Conservation (phyloP, 441 rosid genomes). For the Adansonia grandidieri region DNA sequence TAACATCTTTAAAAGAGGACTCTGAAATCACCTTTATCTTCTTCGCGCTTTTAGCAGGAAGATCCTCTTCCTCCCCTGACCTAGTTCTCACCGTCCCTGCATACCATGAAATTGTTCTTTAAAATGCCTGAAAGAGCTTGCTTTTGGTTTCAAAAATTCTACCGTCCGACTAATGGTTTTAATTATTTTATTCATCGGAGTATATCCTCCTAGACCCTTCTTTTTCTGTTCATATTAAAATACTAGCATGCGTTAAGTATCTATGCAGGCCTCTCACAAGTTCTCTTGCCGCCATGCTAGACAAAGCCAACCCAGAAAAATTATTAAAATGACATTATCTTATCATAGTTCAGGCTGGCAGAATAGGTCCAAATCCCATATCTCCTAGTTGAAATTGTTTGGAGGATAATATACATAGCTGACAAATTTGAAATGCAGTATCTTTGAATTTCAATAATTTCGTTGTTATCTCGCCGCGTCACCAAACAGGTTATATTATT, state of each 20-base stretch:
- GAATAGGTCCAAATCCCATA: neutral
- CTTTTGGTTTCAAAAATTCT: neutral
- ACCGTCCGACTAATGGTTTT: neutral
- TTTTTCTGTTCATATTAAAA: neutral
- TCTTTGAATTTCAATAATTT: neutral
- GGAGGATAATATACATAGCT: neutral
- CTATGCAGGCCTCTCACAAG: neutral
- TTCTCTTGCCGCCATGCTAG: neutral
- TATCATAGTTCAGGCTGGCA: neutral
- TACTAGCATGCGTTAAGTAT: neutral
- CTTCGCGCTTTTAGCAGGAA: too few species aligned
- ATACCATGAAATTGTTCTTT: too few species aligned
- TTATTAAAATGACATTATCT: neutral
- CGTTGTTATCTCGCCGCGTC: slow-evolving; percentile 27
- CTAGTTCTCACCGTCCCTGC: too few species aligned
- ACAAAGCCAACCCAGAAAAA: neutral
- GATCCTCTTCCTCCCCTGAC: too few species aligned
- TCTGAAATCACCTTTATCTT: too few species aligned
- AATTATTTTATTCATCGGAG: neutral
- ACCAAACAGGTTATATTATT: neutral
- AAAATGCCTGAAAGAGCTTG: neutral
- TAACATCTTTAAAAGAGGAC: too few species aligned
- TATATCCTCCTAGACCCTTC: neutral
- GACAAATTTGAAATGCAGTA: neutral
- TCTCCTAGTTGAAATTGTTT: neutral